Evolutionary conservation across 805 yeast species (phyloP).

Genomic region (Wickerhamomyces strasburgensis): DNA sequence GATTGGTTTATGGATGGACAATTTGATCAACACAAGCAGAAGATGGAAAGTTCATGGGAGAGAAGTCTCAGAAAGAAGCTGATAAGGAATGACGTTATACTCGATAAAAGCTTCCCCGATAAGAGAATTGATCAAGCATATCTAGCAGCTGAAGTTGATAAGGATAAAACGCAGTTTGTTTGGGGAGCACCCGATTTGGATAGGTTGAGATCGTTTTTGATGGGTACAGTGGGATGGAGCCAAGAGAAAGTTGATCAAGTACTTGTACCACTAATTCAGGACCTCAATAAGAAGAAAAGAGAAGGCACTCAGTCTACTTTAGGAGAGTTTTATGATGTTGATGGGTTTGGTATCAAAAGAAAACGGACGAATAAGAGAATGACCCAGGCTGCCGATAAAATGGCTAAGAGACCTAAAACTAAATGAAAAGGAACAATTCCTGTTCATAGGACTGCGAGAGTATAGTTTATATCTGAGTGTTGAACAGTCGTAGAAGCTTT

Average conservation of each 20-base stretch:
- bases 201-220: conserved; percentile 63
- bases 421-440: background rate
- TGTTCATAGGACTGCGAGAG: too few relatives aligned
- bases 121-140: conserved; percentile 68
- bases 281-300: conserved; percentile 58
- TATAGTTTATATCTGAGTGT: too few relatives aligned
- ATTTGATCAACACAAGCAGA: conserved; percentile 34
- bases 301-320: conserved; percentile 55
- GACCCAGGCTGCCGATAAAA: conserved; percentile 38
- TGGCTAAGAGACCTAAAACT: conserved; percentile 4
- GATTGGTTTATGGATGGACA: conserved; percentile 41
- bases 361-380: conserved; percentile 56
- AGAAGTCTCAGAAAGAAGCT: conserved; percentile 55
- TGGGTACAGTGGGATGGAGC: conserved; percentile 74
- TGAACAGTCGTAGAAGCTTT: too few relatives aligned
- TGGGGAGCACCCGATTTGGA: conserved; percentile 94
- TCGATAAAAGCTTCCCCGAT: conserved; percentile 70
- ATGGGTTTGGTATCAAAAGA: conserved; percentile 36
- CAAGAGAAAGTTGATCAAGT: conserved; percentile 74
- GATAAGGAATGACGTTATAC: conserved; percentile 45
- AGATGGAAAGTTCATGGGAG: conserved; percentile 42
- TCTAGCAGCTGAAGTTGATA: conserved; percentile 75
- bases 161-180: conserved; percentile 66
- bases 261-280: conserved; percentile 77
- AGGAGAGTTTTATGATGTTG: conserved; percentile 65